Percentiles rank a stretch among this genome's conserved stretches.
phyloP scores from a whole-genome alignment of 352 stramenopile genomes.

The Peronospora tabacina region DNA sequence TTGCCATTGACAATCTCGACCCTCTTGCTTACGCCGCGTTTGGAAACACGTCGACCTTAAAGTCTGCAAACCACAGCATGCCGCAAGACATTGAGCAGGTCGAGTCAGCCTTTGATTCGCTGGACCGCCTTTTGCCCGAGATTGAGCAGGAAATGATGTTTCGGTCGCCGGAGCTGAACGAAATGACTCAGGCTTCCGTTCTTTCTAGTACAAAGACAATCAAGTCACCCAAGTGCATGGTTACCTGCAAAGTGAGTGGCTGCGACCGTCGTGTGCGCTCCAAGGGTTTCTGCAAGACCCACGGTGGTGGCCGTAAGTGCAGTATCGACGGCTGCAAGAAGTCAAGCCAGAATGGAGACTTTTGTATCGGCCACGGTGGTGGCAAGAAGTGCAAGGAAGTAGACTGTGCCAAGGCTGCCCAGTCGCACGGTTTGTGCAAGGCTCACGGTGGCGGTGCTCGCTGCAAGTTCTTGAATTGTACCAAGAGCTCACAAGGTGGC shows the following conservation, averaged over 20 bases:
- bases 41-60: constrained; percentile 11
- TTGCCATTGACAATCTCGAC: constrained; percentile 50
- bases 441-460: constrained; percentile 73
- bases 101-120: constrained; percentile 64
- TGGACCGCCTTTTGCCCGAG: constrained; percentile 59
- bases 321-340: constrained; percentile 83
- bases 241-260: constrained; percentile 49
- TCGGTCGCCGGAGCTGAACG: constrained; percentile 29
- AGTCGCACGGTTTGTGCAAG: constrained; percentile 82
- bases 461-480: constrained; percentile 78
- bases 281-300: constrained; percentile 83
- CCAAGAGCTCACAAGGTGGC: constrained; percentile 75
- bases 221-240: constrained; percentile 54
- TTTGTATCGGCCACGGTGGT: constrained; percentile 81
- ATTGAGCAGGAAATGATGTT: constrained; percentile 63
- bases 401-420: constrained; percentile 72
- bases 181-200: constrained; percentile 36
- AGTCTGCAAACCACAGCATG: constrained; percentile 18
- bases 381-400: constrained; percentile 85
- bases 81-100: constrained; percentile 56
- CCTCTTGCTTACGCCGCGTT: constrained; percentile 61
- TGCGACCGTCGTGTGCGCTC: constrained; percentile 63
- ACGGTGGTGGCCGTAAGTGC: constrained; percentile 74
- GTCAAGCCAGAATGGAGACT: constrained; percentile 80
- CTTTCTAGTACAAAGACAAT: constrained; percentile 15